Conservation (phyloP, 371 early-diverging fungal species). For the Encephalitozoon intestinalis region DNA sequence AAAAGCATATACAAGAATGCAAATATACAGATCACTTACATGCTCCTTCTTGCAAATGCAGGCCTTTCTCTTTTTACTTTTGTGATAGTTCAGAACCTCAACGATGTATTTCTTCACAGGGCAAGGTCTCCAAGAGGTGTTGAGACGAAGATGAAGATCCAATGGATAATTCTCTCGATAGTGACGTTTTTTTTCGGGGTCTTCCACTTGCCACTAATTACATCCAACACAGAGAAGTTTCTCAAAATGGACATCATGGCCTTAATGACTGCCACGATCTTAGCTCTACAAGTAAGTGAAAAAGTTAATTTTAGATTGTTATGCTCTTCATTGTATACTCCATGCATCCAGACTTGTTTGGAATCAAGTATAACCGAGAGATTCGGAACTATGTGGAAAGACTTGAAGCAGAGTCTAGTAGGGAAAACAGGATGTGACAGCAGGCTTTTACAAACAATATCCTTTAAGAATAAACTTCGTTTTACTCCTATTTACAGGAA, state of each 20-base stretch:
- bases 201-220: neutral
- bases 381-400: neutral
- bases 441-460: too few species aligned
- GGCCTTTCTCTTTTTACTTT: conserved; percentile 19
- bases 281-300: conserved; percentile 9
- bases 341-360: conserved; percentile 28
- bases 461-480: neutral
- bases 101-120: conserved; percentile 17
- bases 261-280: neutral
- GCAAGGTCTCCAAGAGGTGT: neutral
- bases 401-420: neutral
- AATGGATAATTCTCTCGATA: neutral
- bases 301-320: conserved; percentile 3
- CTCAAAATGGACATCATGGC: neutral
- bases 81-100: conserved; percentile 16
- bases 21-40: neutral
- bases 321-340: conserved; percentile 12
- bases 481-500: neutral
- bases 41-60: conserved; percentile 7
- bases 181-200: neutral
- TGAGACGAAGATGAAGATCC: conserved; percentile 11
- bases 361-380: neutral
- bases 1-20: neutral
- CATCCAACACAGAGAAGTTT: neutral
- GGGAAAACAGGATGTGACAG: neutral